A percentile compares a stretch with the other conserved stretches of the same genome.
These are phyloP conservation scores for Periconia sp. DNA, from an alignment of 2,329 filamentous ascomycete genomes.

Conservation along the genomic window DNA sequence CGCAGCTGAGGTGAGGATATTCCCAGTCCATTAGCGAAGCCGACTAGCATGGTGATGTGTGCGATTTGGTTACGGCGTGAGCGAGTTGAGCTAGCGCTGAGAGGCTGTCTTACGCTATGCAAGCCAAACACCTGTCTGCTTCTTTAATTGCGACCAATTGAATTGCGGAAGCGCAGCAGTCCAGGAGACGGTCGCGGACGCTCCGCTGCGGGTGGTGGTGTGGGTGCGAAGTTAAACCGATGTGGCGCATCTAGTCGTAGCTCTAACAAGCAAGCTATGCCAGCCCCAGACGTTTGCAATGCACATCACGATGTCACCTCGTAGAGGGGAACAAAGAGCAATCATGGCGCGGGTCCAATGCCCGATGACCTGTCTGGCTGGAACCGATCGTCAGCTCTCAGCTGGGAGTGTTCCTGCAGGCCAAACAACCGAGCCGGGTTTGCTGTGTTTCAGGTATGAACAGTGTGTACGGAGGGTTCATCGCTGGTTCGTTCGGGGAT, in stretches of 20 bases:
- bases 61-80: neutral
- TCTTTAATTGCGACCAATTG: neutral
- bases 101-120: neutral
- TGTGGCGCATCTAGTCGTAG: neutral
- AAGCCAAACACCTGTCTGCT: neutral
- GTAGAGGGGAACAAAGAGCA: too few relatives aligned
- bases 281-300: neutral
- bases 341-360: neutral
- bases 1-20: too few relatives aligned
- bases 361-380: slow-evolving; percentile 2
- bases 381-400: neutral
- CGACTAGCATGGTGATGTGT: neutral
- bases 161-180: neutral
- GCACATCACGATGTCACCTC: too few relatives aligned
- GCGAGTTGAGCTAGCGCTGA: slow-evolving; percentile 8
- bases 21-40: too few relatives aligned
- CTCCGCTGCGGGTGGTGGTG: slow-evolving; percentile 1
- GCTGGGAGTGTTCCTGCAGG: slow-evolving; percentile 3
- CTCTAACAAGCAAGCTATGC: neutral
- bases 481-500: slow-evolving; percentile 3
- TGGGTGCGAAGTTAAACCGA: neutral
- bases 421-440: slow-evolving; percentile 1
- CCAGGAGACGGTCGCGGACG: neutral
- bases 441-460: slow-evolving; percentile 2
- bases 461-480: neutral